Conservation (phyloP, 2,329 filamentous ascomycete species). For the Phialocephala subalpina region DNA sequence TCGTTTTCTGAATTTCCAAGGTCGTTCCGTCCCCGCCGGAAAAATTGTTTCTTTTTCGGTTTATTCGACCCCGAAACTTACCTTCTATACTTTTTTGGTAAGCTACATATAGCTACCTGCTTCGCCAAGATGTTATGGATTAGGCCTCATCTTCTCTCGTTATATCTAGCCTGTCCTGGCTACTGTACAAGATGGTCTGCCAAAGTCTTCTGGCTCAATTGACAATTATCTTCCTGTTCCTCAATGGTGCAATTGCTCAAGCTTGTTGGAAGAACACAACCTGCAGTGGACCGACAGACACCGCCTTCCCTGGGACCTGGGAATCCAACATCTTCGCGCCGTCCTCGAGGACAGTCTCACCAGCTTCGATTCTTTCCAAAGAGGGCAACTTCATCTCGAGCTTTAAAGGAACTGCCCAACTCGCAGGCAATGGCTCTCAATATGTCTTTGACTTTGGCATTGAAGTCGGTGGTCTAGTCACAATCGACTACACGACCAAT, state of each 20-base stretch:
- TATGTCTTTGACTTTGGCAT: constrained; percentile 66
- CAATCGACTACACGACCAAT: constrained; percentile 41
- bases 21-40: constrained; percentile 16
- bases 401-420: constrained; percentile 24
- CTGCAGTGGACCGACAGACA: constrained; percentile 57
- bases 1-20: too few relatives aligned
- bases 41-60: constrained; percentile 12
- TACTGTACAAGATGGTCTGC: neutral
- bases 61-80: neutral
- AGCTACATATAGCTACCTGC: neutral
- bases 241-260: constrained; percentile 24
- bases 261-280: constrained; percentile 63
- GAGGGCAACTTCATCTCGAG: constrained; percentile 40
- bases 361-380: constrained; percentile 52
- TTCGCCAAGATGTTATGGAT: neutral
- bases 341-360: constrained; percentile 56
- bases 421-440: constrained; percentile 55
- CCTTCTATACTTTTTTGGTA: neutral
- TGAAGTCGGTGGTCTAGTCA: constrained; percentile 65
- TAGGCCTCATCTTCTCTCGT: neutral
- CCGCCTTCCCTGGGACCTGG: constrained; percentile 66
- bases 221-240: neutral
- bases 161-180: neutral
- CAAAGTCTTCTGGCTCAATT: neutral
- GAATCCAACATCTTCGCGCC: constrained; percentile 65